Base-by-base conservation (phyloP, 139 green algal species). In the Closterium sp. region DNA sequence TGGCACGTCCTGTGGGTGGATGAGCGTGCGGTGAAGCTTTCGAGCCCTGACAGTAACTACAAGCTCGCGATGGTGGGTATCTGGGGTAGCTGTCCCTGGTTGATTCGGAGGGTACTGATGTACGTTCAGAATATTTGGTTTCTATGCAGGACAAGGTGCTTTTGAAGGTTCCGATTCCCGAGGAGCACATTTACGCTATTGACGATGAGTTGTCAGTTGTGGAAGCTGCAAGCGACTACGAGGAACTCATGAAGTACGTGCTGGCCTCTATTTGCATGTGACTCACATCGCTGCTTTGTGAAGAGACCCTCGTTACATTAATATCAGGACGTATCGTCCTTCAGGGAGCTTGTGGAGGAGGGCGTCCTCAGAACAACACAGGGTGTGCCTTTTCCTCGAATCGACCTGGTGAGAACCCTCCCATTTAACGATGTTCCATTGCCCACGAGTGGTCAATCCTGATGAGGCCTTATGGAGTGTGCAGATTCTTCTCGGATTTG, bases 401-500 rank as follows among this genome's bases (percentile, higher is more conserved):
- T 84, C 0, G 38, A 86, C 89, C 34, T 73, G 89, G 31, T 91
- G 30, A 86, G 31, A 91, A 30, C 10, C 10, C 11, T 31, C 7
- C 0, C 30, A 19, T 2, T 84, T 88, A 6, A 22, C 21, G 29
- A 79, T 79, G 13, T 79, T 27, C 4, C 0, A 22, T 79, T 79
- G 17, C 62, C 62, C 62, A 79, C 19, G 1, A 79, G 62, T 79
- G 62, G 17, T 2, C 62, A 79, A 79, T 79, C 62, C 17, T 79
- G 4, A 79, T 24, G 50, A 9, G 9, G 9, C 29, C 3, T n/a
- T 91, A 4, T n/a, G 27, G 28, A 86, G 6, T 32, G 50, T 79
- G 91, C 91, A 93, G 91, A 94, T 94, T 34, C 86, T 94, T 19
- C 86, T 99, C 50, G 98, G 97, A 31, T 96, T 99, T 9, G 98